Evolutionary conservation across 495 filamentous ascomycete species (phyloP).

Genomic region (Aspergillus sparsus): DNA sequence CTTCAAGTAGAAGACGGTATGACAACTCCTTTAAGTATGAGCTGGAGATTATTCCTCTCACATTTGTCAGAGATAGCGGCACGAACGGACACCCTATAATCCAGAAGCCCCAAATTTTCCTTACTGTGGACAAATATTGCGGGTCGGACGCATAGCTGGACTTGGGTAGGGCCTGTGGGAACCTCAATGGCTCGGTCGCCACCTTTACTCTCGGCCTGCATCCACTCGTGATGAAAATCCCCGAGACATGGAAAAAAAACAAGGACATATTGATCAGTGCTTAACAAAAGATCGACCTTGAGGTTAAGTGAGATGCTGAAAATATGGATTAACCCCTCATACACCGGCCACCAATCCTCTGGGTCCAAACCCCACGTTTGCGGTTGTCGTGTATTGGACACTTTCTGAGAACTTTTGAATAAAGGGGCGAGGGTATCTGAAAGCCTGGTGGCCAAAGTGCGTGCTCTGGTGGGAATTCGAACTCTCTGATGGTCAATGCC

Average conservation of each 20-base stretch:
- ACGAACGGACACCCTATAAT: not conserved
- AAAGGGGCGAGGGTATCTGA: not conserved
- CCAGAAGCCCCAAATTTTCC: not conserved
- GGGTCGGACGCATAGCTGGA: not conserved
- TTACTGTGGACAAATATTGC: not conserved
- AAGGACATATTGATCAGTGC: not conserved
- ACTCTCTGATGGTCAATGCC: not conserved
- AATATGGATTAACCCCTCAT: not conserved
- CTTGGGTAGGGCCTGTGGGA: not conserved
- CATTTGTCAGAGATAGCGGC: not conserved
- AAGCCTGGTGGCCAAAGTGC: not conserved
- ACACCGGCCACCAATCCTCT: not conserved
- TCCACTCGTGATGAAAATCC: not conserved
- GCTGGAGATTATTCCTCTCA: not conserved
- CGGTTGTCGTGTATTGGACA: not conserved
- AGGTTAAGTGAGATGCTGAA: not conserved
- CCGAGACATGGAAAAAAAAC: not conserved
- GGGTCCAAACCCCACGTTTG: not conserved
- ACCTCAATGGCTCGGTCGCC: constrained; percentile 2
- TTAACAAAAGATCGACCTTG: not conserved
- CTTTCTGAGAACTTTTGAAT: not conserved
- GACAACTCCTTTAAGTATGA: not conserved
- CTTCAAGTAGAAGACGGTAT: not conserved
- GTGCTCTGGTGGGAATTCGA: not conserved
- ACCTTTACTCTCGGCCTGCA: not conserved